Percentiles rank a stretch among this genome's conserved stretches.
phyloP scores from a whole-genome alignment of 2,329 filamentous ascomycete species.

The Fusarium vanettenii region DNA sequence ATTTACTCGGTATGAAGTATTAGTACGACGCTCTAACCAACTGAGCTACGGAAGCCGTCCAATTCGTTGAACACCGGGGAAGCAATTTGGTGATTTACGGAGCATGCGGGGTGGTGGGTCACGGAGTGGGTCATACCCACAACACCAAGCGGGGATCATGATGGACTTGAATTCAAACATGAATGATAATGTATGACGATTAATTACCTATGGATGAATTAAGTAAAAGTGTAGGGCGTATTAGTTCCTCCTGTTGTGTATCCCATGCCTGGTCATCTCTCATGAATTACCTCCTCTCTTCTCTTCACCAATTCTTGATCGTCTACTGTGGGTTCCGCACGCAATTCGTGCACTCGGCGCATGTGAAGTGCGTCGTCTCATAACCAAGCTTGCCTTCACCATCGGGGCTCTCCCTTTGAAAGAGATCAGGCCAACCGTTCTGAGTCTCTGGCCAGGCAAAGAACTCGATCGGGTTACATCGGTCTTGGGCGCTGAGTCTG shows the following conservation, averaged over 20 bases:
- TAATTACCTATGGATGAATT: slow-evolving; percentile 5
- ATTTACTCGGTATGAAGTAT: slow-evolving; percentile 39
- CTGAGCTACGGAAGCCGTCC: slow-evolving; percentile 47
- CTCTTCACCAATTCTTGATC: neutral
- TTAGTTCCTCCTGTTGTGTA: neutral
- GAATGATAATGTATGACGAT: slow-evolving; percentile 5
- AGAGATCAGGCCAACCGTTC: slow-evolving; percentile 34
- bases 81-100: neutral
- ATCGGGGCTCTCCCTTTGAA: slow-evolving; percentile 25
- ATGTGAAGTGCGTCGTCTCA: slow-evolving; percentile 42
- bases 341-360: slow-evolving; percentile 40
- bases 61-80: neutral
- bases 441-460: slow-evolving; percentile 43
- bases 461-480: slow-evolving; percentile 30
- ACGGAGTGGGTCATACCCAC: neutral
- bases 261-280: neutral
- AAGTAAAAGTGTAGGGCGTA: neutral
- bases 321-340: slow-evolving; percentile 10
- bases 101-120: neutral
- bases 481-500: slow-evolving; percentile 17
- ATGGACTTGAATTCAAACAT: neutral
- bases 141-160: neutral
- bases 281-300: neutral
- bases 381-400: slow-evolving; percentile 24
- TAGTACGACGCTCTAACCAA: slow-evolving; percentile 48